phyloP scores from a whole-genome alignment of 495 filamentous ascomycete genomes.

The Trichoderma orchidacearum region DNA sequence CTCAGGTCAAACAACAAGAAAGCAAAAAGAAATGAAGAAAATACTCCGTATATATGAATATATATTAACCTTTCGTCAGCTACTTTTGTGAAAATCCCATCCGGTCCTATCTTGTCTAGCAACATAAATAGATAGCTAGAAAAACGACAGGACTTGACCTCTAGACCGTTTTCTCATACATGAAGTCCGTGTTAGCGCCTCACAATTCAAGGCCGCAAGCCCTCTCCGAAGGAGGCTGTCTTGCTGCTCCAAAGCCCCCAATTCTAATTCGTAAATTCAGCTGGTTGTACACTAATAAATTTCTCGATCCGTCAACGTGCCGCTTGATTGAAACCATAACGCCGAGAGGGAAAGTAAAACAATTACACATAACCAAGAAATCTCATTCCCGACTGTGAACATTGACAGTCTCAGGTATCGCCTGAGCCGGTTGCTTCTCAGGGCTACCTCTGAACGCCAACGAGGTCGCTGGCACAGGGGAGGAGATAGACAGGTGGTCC shows the following conservation, averaged over 20 bases:
- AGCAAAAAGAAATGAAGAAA: background rate
- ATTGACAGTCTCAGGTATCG: constrained; percentile 17
- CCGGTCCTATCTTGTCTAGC: background rate
- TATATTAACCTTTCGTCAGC: background rate
- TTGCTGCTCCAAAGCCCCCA: background rate
- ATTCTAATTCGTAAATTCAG: background rate
- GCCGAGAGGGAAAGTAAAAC: background rate
- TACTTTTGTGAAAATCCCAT: background rate
- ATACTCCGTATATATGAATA: background rate
- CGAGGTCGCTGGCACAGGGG: constrained; percentile 16
- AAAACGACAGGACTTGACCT: background rate
- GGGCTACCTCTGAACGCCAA: constrained; percentile 40
- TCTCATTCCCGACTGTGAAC: constrained; percentile 13
- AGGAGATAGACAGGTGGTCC: background rate
- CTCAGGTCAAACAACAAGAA: too few relatives aligned
- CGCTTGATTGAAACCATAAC: background rate
- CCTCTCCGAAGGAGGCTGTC: background rate
- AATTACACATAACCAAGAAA: background rate
- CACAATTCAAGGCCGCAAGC: background rate
- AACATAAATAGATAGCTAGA: background rate
- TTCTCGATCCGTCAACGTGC: background rate
- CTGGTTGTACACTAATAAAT: background rate
- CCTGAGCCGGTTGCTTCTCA: constrained; percentile 22
- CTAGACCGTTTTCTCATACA: background rate
- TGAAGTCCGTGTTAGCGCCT: background rate